phyloP scores from a whole-genome alignment of 139 green algal species.

The Tetradesmus lagerheimii region DNA sequence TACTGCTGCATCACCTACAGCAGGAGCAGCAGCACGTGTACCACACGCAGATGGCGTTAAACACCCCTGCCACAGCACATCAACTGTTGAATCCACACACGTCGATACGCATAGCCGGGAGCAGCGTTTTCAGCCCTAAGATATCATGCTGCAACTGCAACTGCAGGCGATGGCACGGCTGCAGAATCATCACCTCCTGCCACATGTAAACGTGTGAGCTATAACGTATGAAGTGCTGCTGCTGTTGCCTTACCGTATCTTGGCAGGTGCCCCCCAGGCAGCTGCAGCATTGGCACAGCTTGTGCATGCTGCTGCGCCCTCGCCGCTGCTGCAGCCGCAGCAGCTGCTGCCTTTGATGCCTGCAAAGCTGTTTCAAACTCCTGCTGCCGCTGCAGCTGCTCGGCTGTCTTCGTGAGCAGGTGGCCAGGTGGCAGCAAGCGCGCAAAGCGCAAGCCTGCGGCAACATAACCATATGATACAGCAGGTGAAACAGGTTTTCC shows the following conservation, averaged over 20 bases:
- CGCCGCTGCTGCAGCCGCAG: background rate
- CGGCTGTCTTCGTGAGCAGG: constrained; percentile 37
- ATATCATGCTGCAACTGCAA: background rate
- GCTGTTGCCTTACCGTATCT: background rate
- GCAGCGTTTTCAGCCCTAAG: too few relatives aligned
- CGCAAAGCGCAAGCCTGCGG: constrained; percentile 32
- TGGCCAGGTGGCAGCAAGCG: constrained; percentile 36
- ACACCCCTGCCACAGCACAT: too few relatives aligned
- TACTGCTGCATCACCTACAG: background rate
- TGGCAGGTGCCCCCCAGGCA: background rate
- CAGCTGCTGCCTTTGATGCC: background rate
- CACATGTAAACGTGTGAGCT: too few relatives aligned
- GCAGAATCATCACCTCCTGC: too few relatives aligned
- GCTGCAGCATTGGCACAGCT: background rate
- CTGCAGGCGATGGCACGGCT: too few relatives aligned
- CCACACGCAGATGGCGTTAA: too few relatives aligned
- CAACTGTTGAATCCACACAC: too few relatives aligned
- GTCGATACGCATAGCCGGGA: too few relatives aligned
- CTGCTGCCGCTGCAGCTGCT: constrained; percentile 25
- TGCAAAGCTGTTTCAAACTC: constrained; percentile 37
- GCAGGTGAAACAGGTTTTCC: background rate
- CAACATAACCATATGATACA: background rate
- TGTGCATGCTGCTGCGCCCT: background rate
- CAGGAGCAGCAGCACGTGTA: background rate
- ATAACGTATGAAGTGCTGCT: too few relatives aligned